phyloP scores from a whole-genome alignment of 2,329 filamentous ascomycete genomes.

The Aspergillus viridinutans region DNA sequence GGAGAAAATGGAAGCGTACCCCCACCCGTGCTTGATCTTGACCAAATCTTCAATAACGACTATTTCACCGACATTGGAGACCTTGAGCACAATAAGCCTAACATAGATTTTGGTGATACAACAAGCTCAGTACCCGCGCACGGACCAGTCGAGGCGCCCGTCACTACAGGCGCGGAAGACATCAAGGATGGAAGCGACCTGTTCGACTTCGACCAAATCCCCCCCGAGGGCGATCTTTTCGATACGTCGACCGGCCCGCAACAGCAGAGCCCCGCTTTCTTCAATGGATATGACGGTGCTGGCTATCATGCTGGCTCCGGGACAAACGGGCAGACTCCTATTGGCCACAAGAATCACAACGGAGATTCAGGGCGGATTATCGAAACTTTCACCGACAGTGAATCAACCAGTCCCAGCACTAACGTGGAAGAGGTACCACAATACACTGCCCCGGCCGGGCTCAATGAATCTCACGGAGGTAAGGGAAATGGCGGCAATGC shows the following conservation, averaged over 20 bases:
- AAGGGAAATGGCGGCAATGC: slow-evolving; percentile 22
- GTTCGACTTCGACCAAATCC: slow-evolving; percentile 40
- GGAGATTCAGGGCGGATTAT: slow-evolving; percentile 33
- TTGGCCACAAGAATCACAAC: slow-evolving; percentile 13
- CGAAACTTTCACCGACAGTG: slow-evolving; percentile 44
- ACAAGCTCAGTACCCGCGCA: slow-evolving; percentile 13
- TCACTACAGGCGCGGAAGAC: slow-evolving; percentile 18
- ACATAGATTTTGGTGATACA: slow-evolving; percentile 20
- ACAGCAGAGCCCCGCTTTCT: slow-evolving; percentile 23
- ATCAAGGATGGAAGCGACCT: slow-evolving; percentile 36
- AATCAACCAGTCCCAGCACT: slow-evolving; percentile 39
- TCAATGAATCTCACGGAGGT: slow-evolving; percentile 15
- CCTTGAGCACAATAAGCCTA: slow-evolving; percentile 26
- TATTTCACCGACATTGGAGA: slow-evolving; percentile 48
- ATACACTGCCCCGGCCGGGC: slow-evolving; percentile 9
- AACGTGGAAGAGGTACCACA: slow-evolving; percentile 28
- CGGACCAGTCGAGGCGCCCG: slow-evolving; percentile 14
- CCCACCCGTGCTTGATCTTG: slow-evolving; percentile 50
- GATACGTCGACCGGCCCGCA: slow-evolving; percentile 23
- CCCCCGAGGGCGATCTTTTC: slow-evolving; percentile 31
- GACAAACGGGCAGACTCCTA: slow-evolving; percentile 5
- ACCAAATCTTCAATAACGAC: slow-evolving; percentile 56
- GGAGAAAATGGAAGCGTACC: slow-evolving; percentile 39
- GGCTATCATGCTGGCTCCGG: slow-evolving; percentile 13
- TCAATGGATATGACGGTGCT: slow-evolving; percentile 30